Percentiles rank a stretch among this genome's conserved stretches.
Conservation (phyloP, 2,329 filamentous ascomycete species). For the Herpotrichia juniperi region DNA sequence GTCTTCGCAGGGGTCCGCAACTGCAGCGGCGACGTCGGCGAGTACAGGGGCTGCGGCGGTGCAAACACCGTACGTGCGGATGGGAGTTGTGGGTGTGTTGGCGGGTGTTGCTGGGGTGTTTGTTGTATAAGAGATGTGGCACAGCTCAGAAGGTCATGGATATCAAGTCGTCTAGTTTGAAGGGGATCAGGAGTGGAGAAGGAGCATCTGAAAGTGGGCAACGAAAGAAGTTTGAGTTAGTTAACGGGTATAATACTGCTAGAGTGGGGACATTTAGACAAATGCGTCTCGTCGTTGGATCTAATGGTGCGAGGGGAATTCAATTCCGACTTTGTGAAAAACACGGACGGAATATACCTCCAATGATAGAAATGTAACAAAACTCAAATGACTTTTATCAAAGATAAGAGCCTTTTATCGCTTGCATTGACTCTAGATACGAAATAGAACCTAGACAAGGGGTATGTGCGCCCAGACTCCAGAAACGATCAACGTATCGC, state of each 20-base stretch:
- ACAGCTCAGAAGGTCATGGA: not conserved
- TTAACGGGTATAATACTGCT: no score
- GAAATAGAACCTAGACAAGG: conserved; percentile 6
- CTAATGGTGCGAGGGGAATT: no score
- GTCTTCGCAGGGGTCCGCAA: not conserved
- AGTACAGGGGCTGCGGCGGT: conserved; percentile 5
- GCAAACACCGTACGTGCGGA: conserved; percentile 11
- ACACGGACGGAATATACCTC: no score
- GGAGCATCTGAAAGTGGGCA: not conserved
- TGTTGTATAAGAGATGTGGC: not conserved
- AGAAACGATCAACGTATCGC: conserved; percentile 9
- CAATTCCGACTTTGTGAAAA: no score
- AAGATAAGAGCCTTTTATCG: not conserved
- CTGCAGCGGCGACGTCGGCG: not conserved
- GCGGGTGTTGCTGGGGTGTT: conserved; percentile 18
- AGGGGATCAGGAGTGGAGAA: not conserved
- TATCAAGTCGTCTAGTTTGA: not conserved
- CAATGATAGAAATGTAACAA: no score
- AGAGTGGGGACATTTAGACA: no score
- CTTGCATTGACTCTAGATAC: not conserved
- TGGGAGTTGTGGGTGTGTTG: conserved; percentile 16
- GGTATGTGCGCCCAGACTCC: conserved; percentile 18
- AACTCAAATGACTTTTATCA: not conserved
- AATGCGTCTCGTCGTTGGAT: no score
- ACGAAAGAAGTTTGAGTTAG: no score